phyloP scores from a whole-genome alignment of 73 alveolate genomes.

The Paramecium tetraurelia region DNA sequence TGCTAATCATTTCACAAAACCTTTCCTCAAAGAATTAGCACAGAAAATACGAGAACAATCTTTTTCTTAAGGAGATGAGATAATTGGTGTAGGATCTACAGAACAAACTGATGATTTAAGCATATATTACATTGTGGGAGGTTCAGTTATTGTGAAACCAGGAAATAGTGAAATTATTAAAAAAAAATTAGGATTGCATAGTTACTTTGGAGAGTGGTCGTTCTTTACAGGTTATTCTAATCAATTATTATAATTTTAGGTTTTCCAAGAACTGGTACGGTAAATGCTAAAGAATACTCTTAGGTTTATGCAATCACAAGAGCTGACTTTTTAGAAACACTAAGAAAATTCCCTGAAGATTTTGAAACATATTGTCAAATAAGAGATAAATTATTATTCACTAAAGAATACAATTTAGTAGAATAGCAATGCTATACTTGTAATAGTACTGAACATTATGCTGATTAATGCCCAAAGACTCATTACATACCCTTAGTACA shows the following conservation, averaged over 20 bases:
- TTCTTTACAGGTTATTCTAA: conserved; percentile 5
- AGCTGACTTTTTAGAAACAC: conserved; percentile 43
- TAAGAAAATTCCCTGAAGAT: conserved; percentile 44
- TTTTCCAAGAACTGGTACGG: conserved; percentile 47
- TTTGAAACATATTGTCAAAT: conserved; percentile 52
- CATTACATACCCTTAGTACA: conserved; percentile 18
- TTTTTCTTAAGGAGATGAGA: neutral
- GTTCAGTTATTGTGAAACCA: neutral
- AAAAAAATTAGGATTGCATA: neutral
- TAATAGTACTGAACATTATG: neutral
- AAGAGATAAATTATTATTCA: conserved; percentile 41
- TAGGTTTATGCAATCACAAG: conserved; percentile 34
- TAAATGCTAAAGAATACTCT: conserved; percentile 6
- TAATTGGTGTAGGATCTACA: neutral
- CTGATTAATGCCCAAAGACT: conserved; percentile 43
- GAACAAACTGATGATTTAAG: neutral
- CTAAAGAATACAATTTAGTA: neutral
- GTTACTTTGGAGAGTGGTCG: conserved; percentile 54
- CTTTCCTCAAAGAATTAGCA: neutral
- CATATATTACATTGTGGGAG: neutral
- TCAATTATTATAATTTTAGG: neutral
- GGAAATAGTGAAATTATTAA: neutral
- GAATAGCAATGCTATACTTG: conserved; percentile 53
- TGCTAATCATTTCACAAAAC: neutral
- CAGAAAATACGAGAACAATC: neutral